Evolutionary conservation across 352 stramenopile genomes (phyloP).

Genomic region (Phytophthora ohioensis): DNA sequence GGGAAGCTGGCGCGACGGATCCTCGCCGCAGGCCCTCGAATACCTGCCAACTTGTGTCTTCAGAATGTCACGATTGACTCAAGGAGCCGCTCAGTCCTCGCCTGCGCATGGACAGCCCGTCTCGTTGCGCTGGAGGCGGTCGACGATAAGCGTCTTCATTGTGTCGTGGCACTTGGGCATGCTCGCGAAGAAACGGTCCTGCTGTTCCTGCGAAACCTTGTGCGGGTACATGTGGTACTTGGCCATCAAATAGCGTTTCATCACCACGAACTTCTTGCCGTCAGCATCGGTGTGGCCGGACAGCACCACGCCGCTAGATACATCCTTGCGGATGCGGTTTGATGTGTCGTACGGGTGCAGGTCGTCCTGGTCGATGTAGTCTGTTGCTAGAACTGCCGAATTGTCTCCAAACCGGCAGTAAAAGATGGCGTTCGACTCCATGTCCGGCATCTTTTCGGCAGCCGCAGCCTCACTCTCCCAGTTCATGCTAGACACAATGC

Average conservation of each 20-base stretch:
- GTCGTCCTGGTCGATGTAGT: conserved; percentile 85
- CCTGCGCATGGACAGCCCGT: conserved; percentile 29
- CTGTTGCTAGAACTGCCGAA: conserved; percentile 67
- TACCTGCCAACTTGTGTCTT: conserved; percentile 10
- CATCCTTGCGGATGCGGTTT: conserved; percentile 81
- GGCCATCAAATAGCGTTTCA: conserved; percentile 83
- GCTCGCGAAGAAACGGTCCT: conserved; percentile 66
- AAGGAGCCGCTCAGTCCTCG: conserved; percentile 27
- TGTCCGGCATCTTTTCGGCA: conserved; percentile 57
- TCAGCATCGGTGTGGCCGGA: conserved; percentile 65
- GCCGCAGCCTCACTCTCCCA: conserved; percentile 53
- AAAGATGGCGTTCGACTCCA: conserved; percentile 81
- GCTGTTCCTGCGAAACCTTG: conserved; percentile 70
- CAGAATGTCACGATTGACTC: conserved; percentile 4
- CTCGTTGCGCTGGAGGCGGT: conserved; percentile 50
- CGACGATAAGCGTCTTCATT: conserved; percentile 68
- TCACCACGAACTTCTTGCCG: conserved; percentile 76
- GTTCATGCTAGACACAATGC: conserved; percentile 79
- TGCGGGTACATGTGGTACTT: conserved; percentile 86
- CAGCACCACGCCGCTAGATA: conserved; percentile 76
- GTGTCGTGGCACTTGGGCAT: conserved; percentile 71
- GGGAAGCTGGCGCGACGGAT: neutral
- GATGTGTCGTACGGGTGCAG: conserved; percentile 76
- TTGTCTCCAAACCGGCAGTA: conserved; percentile 73
- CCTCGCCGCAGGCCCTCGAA: neutral